phyloP scores from a whole-genome alignment of 495 filamentous ascomycete genomes.

The Penicillium arizonense region DNA sequence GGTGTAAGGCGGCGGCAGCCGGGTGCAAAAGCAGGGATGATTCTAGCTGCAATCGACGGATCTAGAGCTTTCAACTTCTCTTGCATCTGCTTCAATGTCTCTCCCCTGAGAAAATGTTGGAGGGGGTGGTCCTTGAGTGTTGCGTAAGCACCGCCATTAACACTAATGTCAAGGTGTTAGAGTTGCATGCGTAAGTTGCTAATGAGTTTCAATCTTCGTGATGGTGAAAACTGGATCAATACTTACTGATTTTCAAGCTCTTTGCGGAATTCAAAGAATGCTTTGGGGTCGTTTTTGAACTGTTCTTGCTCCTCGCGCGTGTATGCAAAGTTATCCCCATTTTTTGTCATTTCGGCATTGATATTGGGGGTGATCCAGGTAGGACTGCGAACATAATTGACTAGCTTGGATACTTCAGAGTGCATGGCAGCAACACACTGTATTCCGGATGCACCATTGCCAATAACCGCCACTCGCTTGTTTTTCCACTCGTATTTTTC shows the following conservation, averaged over 20 bases:
- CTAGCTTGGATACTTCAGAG: conserved; percentile 23
- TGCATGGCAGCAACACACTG: conserved; percentile 59
- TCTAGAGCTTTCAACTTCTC: conserved; percentile 27
- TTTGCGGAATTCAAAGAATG: conserved; percentile 12
- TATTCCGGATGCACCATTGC: conserved; percentile 43
- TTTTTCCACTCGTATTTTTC: conserved; percentile 34
- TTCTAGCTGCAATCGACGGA: conserved; percentile 29
- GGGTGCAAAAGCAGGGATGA: conserved; percentile 39
- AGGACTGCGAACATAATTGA: conserved; percentile 28
- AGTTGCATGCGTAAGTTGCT: neutral
- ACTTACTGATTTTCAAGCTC: conserved; percentile 11
- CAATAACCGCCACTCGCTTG: conserved; percentile 51
- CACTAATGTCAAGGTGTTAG: conserved; percentile 1
- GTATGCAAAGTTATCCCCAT: conserved; percentile 33
- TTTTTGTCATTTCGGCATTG: conserved; percentile 10
- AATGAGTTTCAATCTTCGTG: no score
- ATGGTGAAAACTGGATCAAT: neutral
- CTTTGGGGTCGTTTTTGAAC: conserved; percentile 9
- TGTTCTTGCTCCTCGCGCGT: conserved; percentile 33
- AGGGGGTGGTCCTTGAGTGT: neutral
- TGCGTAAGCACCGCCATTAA: conserved; percentile 1
- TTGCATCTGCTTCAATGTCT: conserved; percentile 22
- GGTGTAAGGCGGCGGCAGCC: conserved; percentile 46
- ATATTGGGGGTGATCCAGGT: conserved; percentile 16
- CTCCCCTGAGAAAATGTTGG: neutral